Evolutionary conservation across 768 basidiomycete species (phyloP).

Genomic region (Auricularia sp.): DNA sequence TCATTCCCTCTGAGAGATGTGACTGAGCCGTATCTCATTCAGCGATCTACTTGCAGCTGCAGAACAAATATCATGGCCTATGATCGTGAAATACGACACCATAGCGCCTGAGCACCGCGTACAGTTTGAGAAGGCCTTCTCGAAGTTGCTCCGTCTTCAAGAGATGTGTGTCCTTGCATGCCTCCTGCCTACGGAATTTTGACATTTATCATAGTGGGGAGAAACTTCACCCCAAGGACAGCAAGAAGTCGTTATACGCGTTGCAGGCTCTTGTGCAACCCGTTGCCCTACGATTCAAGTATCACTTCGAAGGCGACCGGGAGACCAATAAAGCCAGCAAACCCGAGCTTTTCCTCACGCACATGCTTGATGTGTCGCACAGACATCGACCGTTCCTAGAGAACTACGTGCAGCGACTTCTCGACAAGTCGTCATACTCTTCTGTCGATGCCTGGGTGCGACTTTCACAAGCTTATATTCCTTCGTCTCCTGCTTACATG

Average conservation of each 20-base stretch:
- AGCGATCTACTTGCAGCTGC: conserved; percentile 56
- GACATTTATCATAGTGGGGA: conserved; percentile 36
- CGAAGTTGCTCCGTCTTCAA: conserved; percentile 69
- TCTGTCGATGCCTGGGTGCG: conserved; percentile 69
- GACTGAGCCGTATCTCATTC: neutral
- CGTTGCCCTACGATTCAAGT: conserved; percentile 80
- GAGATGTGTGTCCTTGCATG: conserved; percentile 44
- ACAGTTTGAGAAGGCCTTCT: conserved; percentile 67
- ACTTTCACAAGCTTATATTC: neutral
- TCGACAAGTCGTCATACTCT: conserved; percentile 52
- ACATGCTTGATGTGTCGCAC: conserved; percentile 77
- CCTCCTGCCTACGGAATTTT: neutral
- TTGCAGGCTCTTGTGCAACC: conserved; percentile 77
- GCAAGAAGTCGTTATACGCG: conserved; percentile 56
- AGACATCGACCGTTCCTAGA: conserved; percentile 81
- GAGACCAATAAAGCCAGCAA: conserved; percentile 91
- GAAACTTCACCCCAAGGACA: conserved; percentile 26
- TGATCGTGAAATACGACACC: conserved; percentile 51
- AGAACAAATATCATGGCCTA: conserved; percentile 82
- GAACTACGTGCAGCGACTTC: conserved; percentile 55
- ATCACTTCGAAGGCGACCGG: conserved; percentile 82
- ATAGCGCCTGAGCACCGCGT: conserved; percentile 40
- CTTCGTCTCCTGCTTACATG: neutral
- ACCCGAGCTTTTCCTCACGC: conserved; percentile 98
- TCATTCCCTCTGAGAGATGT: neutral